These are phyloP conservation scores for Coprinopsis marcescibilis DNA, from an alignment of 768 basidiomycete genomes.

Conservation along the genomic window DNA sequence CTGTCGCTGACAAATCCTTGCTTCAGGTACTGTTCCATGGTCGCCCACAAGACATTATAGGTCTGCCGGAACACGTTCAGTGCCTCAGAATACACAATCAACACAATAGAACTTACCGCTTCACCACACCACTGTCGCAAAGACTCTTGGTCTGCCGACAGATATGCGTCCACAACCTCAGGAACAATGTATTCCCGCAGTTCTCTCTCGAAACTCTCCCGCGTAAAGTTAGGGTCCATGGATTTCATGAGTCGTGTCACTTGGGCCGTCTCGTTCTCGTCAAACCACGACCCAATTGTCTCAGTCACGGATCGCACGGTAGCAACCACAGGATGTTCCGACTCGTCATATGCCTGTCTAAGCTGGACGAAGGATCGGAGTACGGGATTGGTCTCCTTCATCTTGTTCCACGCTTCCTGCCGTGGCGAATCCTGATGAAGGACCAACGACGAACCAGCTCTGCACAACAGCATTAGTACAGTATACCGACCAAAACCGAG, in stretches of 20 bases:
- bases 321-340: slow-evolving; percentile 84
- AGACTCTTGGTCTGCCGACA: slow-evolving; percentile 83
- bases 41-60: slow-evolving; percentile 97
- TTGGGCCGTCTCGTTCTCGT: slow-evolving; percentile 98
- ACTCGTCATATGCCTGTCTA: slow-evolving; percentile 78
- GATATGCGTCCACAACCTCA: slow-evolving; percentile 94
- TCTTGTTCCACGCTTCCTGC: slow-evolving; percentile 72
- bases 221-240: slow-evolving; percentile 84
- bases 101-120: slow-evolving; percentile 54
- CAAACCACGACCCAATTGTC: slow-evolving; percentile 85
- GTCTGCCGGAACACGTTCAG: slow-evolving; percentile 45
- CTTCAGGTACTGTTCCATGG: slow-evolving; percentile 88
- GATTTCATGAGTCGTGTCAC: slow-evolving; percentile 81
- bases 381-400: slow-evolving; percentile 79
- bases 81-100: neutral
- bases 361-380: slow-evolving; percentile 53
- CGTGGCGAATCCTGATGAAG: slow-evolving; percentile 77
- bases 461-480: slow-evolving; percentile 21
- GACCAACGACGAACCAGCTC: slow-evolving; percentile 83
- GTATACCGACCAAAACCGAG: slow-evolving; percentile 2
- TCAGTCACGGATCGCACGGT: slow-evolving; percentile 78
- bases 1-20: slow-evolving; percentile 91
- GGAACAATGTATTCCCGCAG: slow-evolving; percentile 96
- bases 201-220: slow-evolving; percentile 85
- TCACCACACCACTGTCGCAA: slow-evolving; percentile 92